phyloP scores from a whole-genome alignment of 306 rosid genomes.

The Vigna mungo region DNA sequence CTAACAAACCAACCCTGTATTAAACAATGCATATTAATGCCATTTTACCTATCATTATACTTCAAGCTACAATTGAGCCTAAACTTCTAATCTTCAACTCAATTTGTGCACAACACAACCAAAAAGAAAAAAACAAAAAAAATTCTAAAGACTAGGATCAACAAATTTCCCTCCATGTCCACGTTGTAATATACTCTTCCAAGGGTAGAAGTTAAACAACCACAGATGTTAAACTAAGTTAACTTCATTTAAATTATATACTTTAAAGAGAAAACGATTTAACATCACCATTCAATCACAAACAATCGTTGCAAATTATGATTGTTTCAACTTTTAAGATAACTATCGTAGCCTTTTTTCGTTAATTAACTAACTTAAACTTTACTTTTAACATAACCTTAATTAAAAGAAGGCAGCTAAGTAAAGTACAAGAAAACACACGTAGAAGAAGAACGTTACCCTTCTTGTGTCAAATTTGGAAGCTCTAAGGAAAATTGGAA shows the following conservation, averaged over 20 bases:
- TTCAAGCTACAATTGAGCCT: not conserved
- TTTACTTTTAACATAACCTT: not conserved
- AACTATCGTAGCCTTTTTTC: no score
- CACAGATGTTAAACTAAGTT: not conserved
- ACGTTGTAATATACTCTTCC: conserved; percentile 6
- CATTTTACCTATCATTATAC: not conserved
- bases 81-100: conserved; percentile 22
- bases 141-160: conserved; percentile 3
- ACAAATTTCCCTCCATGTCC: not conserved
- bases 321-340: no score
- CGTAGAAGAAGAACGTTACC: conserved; percentile 44
- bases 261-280: no score
- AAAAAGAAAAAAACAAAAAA: not conserved
- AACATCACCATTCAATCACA: no score
- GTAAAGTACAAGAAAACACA: not conserved
- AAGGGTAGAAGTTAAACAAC: conserved; percentile 6
- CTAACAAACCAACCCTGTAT: conserved; percentile 5
- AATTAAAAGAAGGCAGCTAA: not conserved
- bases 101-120: not conserved
- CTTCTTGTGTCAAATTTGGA: conserved; percentile 65
- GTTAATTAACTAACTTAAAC: not conserved
- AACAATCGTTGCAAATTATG: no score
- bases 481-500: conserved; percentile 65
- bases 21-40: not conserved
- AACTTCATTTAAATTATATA: not conserved